These are phyloP conservation scores for Entophlyctis helioformis DNA, from an alignment of 192 early-diverging fungal species.

Conservation along the genomic window DNA sequence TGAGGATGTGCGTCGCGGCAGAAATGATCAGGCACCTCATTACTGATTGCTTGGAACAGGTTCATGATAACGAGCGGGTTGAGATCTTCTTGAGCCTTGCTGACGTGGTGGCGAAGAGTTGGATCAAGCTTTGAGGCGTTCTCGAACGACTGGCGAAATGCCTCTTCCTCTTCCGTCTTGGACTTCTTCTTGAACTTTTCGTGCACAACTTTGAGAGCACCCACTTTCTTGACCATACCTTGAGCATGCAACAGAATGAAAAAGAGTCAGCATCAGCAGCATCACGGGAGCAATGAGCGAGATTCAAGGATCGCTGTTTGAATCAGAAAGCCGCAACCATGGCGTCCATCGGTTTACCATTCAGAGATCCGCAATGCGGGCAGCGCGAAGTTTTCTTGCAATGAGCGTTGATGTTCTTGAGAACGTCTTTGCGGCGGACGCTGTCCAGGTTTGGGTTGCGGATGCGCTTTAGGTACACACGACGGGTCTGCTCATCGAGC, in stretches of 20 bases:
- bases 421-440: constrained; percentile 57
- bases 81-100: constrained; percentile 86
- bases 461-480: constrained; percentile 55
- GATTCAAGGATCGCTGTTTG: too few species aligned
- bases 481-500: constrained; percentile 66
- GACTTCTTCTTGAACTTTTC: constrained; percentile 83
- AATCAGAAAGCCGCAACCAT: too few species aligned
- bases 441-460: constrained; percentile 72
- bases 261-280: neutral
- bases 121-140: constrained; percentile 61
- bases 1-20: neutral
- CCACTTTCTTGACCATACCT: constrained; percentile 90
- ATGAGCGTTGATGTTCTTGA: constrained; percentile 69
- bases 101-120: constrained; percentile 60
- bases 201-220: constrained; percentile 87
- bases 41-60: constrained; percentile 74
- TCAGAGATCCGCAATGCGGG: constrained; percentile 66
- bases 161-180: constrained; percentile 61
- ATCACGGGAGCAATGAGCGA: neutral
- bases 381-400: constrained; percentile 86
- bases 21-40: constrained; percentile 66
- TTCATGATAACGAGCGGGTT: constrained; percentile 77
- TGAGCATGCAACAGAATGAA: neutral
- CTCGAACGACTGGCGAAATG: constrained; percentile 66
- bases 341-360: constrained; percentile 45